Percentiles rank a stretch among this genome's conserved stretches.
These are phyloP conservation scores for Talaromyces atroroseus DNA, from an alignment of 2,329 filamentous ascomycete genomes.

Conservation along the genomic window DNA sequence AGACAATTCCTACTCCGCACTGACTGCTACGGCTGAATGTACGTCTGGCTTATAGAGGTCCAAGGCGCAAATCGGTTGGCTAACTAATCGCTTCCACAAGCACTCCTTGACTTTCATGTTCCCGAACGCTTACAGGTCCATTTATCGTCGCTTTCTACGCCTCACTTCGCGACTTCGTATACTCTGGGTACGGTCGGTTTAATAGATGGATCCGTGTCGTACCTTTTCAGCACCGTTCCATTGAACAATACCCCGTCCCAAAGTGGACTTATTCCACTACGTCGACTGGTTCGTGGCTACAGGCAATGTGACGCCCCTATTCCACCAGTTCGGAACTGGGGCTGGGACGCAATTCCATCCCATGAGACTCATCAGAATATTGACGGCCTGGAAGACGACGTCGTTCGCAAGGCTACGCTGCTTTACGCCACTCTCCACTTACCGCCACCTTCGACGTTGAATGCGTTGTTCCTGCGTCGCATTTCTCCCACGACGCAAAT, in stretches of 20 bases:
- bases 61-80: slow-evolving; percentile 16
- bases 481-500: slow-evolving; percentile 73
- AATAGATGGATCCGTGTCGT: slow-evolving; percentile 94
- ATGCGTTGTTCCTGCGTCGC: slow-evolving; percentile 76
- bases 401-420: slow-evolving; percentile 35
- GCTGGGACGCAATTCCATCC: slow-evolving; percentile 27
- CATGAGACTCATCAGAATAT: slow-evolving; percentile 55
- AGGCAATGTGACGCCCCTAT: slow-evolving; percentile 57
- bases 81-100: slow-evolving; percentile 38
- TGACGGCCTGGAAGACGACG: slow-evolving; percentile 28
- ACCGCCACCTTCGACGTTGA: slow-evolving; percentile 71
- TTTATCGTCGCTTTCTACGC: slow-evolving; percentile 83
- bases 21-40: slow-evolving; percentile 81
- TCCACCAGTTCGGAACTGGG: slow-evolving; percentile 29
- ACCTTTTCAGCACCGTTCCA: slow-evolving; percentile 85
- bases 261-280: slow-evolving; percentile 71
- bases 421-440: slow-evolving; percentile 43
- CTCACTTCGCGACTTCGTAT: slow-evolving; percentile 92
- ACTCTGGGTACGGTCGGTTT: slow-evolving; percentile 82
- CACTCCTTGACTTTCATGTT: slow-evolving; percentile 81
- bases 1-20: slow-evolving; percentile 83
- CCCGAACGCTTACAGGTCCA: slow-evolving; percentile 79
- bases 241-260: slow-evolving; percentile 60
- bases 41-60: slow-evolving; percentile 20
- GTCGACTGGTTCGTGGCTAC: slow-evolving; percentile 75